Evolutionary conservation across 2,329 filamentous ascomycete species (phyloP).

Genomic region (Rutstroemia sydowiana): DNA sequence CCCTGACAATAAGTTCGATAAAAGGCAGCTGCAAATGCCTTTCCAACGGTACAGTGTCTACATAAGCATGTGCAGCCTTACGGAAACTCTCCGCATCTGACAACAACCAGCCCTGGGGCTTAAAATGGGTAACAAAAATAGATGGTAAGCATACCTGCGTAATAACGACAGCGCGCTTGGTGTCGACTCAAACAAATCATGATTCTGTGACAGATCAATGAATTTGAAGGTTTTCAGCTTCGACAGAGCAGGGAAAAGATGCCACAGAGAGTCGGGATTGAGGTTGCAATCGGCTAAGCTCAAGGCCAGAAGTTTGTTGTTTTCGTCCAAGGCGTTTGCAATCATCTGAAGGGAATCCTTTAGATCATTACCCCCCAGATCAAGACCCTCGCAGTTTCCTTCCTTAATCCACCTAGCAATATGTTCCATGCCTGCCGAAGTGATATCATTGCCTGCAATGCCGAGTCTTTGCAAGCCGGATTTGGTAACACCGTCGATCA

Average conservation of each 20-base stretch:
- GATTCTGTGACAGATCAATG: constrained; percentile 88
- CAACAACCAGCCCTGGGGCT: too few relatives aligned
- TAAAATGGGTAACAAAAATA: constrained; percentile 14
- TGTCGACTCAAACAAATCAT: constrained; percentile 63
- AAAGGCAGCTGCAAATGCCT: too few relatives aligned
- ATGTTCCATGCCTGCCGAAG: constrained; percentile 65
- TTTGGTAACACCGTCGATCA: constrained; percentile 76
- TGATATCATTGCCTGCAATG: constrained; percentile 74
- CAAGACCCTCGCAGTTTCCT: constrained; percentile 77
- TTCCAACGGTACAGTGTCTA: too few relatives aligned
- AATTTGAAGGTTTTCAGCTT: constrained; percentile 71
- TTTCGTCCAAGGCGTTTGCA: constrained; percentile 43
- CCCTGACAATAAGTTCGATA: too few relatives aligned
- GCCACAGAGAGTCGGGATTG: constrained; percentile 61
- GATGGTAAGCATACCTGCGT: constrained; percentile 50
- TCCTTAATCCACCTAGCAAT: constrained; percentile 69
- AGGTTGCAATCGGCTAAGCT: constrained; percentile 83
- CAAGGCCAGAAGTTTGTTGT: constrained; percentile 65
- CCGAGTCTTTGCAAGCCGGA: constrained; percentile 74
- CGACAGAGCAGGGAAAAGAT: constrained; percentile 66
- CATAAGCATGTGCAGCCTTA: too few relatives aligned
- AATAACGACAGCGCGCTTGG: constrained; percentile 70
- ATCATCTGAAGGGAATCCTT: constrained; percentile 47
- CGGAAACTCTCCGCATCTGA: too few relatives aligned
- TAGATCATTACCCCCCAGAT: constrained; percentile 78